Percentiles rank a stretch among this genome's conserved stretches.
Evolutionary conservation across 352 stramenopile genomes (phyloP).

Genomic region (Phytophthora litchii): DNA sequence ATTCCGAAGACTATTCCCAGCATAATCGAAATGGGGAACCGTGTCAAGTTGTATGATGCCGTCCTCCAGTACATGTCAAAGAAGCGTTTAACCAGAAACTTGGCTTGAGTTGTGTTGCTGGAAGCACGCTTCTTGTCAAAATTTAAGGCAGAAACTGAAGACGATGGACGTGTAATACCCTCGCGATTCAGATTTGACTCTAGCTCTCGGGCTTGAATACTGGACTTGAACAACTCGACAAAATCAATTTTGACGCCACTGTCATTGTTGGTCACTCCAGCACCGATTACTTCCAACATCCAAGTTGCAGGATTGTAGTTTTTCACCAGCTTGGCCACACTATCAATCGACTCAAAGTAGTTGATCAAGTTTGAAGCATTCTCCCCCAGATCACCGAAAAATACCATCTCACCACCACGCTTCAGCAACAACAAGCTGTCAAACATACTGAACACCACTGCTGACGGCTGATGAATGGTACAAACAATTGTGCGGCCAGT

Average conservation of each 20-base stretch:
- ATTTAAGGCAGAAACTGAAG: conserved; percentile 31
- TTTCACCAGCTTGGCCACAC: conserved; percentile 38
- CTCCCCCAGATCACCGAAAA: conserved; percentile 56
- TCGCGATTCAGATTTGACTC: conserved; percentile 40
- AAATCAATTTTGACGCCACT: conserved; percentile 23
- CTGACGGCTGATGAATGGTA: conserved; percentile 89
- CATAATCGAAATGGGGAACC: conserved; percentile 60
- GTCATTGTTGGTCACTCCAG: conserved; percentile 45
- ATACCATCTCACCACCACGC: conserved; percentile 53
- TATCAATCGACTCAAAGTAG: conserved; percentile 66
- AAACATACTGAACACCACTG: conserved; percentile 52
- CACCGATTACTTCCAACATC: conserved; percentile 78
- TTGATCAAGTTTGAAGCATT: conserved; percentile 39
- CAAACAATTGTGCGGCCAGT: conserved; percentile 6
- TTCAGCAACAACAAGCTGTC: conserved; percentile 78
- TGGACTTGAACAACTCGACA: conserved; percentile 36
- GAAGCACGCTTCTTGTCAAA: conserved; percentile 46
- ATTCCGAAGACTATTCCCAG: conserved; percentile 78
- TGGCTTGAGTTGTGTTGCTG: conserved; percentile 23
- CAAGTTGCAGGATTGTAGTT: conserved; percentile 87
- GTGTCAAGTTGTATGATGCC: conserved; percentile 32
- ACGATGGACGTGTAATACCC: conserved; percentile 32
- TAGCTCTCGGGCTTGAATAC: conserved; percentile 29
- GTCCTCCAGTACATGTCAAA: conserved; percentile 84
- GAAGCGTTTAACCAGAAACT: conserved; percentile 55